phyloP scores from a whole-genome alignment of 768 basidiomycete species.

The Daedaleopsis nitida region DNA sequence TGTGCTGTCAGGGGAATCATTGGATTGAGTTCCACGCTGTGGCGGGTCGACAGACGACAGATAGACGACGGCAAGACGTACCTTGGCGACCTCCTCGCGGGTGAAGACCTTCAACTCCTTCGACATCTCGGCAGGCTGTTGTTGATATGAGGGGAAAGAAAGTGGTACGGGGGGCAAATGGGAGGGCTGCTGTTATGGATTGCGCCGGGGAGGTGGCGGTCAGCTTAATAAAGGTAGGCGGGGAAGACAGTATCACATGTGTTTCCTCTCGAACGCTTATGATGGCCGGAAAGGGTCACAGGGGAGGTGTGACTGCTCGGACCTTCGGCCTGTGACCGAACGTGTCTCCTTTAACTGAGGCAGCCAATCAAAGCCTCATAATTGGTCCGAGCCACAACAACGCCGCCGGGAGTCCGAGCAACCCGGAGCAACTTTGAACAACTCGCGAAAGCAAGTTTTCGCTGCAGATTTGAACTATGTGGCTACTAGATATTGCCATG shows the following conservation, averaged over 20 bases:
- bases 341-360: not conserved
- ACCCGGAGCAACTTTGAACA: not conserved
- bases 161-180: slow-evolving; percentile 11
- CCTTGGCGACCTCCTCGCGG: slow-evolving; percentile 74
- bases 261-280: slow-evolving; percentile 10
- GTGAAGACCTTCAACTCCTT: slow-evolving; percentile 48
- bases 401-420: too few species aligned
- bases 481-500: too few species aligned
- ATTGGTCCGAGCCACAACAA: too few species aligned
- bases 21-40: not conserved
- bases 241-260: slow-evolving; percentile 12
- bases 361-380: not conserved
- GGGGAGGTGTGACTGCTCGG: not conserved
- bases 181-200: slow-evolving; percentile 8
- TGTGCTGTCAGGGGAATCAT: slow-evolving; percentile 53
- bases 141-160: not conserved
- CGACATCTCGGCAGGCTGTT: slow-evolving; percentile 23
- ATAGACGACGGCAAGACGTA: slow-evolving; percentile 33
- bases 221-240: not conserved
- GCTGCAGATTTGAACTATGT: too few species aligned
- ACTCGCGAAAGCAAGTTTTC: too few species aligned
- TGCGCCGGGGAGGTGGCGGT: not conserved
- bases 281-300: slow-evolving; percentile 11
- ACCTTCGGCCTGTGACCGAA: not conserved
- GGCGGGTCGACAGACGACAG: not conserved